Percentiles rank a stretch among this genome's conserved stretches.
Conservation (phyloP, 768 basidiomycete genomes). For the Boletus subparvulus region DNA sequence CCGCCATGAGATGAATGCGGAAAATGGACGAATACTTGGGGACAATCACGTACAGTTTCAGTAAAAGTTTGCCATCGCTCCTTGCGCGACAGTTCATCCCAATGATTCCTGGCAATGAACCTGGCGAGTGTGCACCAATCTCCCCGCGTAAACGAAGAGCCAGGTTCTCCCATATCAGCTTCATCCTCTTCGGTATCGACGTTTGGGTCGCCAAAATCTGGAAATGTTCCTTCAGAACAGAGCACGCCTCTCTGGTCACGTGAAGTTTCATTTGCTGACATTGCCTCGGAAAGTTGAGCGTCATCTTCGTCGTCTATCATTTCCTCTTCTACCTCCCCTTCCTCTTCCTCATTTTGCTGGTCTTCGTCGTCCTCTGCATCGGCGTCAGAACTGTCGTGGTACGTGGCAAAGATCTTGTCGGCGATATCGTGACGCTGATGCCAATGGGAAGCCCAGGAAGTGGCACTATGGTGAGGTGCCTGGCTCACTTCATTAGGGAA, state of each 20-base stretch:
- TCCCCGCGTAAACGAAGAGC: slow-evolving; percentile 54
- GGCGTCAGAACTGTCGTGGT: slow-evolving; percentile 33
- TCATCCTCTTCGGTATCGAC: slow-evolving; percentile 30
- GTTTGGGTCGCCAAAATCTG: slow-evolving; percentile 19
- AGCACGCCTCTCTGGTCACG: slow-evolving; percentile 18
- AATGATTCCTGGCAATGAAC: slow-evolving; percentile 53
- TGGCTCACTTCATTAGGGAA: slow-evolving; percentile 27
- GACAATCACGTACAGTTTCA: slow-evolving; percentile 42
- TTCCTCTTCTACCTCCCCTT: slow-evolving; percentile 27
- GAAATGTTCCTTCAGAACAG: slow-evolving; percentile 20
- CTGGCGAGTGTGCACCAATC: slow-evolving; percentile 61
- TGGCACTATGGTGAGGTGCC: slow-evolving; percentile 65
- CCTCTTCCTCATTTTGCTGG: slow-evolving; percentile 38
- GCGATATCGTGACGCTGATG: slow-evolving; percentile 61
- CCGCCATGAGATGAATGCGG: slow-evolving; percentile 1
- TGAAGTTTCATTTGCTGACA: slow-evolving; percentile 18
- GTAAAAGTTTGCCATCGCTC: slow-evolving; percentile 59
- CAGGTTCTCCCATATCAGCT: slow-evolving; percentile 50
- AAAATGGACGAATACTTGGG: background rate
- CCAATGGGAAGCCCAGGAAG: slow-evolving; percentile 72
- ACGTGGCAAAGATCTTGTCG: slow-evolving; percentile 54
- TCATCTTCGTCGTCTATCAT: slow-evolving; percentile 21
- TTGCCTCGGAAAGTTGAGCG: slow-evolving; percentile 23
- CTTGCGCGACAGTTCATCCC: slow-evolving; percentile 38
- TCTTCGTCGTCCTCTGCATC: slow-evolving; percentile 35